Conservation (phyloP, 1,284 basidiomycete species). For the Fistulinella cinereoalba region DNA sequence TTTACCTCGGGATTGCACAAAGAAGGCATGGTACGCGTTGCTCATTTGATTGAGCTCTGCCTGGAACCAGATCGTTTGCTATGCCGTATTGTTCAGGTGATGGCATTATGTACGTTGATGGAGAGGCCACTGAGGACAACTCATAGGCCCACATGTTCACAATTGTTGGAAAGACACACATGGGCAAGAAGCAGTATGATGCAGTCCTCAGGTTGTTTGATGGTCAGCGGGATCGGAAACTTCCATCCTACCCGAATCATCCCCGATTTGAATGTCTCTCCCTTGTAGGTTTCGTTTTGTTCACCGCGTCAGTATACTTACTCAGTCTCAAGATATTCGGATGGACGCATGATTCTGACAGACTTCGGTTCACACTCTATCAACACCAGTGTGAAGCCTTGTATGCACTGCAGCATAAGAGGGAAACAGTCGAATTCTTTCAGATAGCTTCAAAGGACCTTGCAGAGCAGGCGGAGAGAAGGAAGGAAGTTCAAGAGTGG, state of each 20-base stretch:
- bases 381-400: too few relatives aligned
- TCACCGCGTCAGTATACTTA: background rate
- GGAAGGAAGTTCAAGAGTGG: background rate
- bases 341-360: background rate
- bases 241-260: background rate
- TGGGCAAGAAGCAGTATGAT: background rate
- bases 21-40: background rate
- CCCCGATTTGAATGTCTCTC: background rate
- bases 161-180: background rate
- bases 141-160: background rate
- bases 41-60: too few relatives aligned
- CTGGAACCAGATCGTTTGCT: background rate
- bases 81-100: background rate
- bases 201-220: background rate
- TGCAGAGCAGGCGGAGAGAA: background rate
- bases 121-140: background rate
- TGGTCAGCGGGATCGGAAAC: background rate
- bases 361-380: background rate
- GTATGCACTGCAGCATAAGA: too few relatives aligned
- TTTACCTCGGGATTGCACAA: background rate
- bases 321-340: background rate
- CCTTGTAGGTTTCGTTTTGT: background rate
- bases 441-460: too few relatives aligned
- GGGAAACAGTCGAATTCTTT: too few relatives aligned
- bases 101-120: background rate